Conservation (phyloP, 352 stramenopile species). For the Aphanomyces astaci region DNA sequence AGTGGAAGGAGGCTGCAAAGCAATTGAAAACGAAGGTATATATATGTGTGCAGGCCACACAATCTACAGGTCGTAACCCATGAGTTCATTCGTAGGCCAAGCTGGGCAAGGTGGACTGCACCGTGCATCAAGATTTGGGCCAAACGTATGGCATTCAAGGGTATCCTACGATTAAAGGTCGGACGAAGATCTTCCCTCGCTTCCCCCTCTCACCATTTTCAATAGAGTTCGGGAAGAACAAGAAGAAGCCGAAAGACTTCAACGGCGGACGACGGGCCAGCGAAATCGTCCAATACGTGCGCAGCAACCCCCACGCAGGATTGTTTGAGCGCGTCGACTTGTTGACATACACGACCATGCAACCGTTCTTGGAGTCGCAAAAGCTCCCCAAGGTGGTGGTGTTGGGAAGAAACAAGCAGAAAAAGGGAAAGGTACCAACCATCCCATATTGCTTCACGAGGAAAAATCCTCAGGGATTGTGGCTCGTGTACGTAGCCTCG, state of each 20-base stretch:
- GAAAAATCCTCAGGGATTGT: background rate
- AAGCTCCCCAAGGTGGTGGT: constrained; percentile 54
- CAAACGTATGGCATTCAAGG: constrained; percentile 72
- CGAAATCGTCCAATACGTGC: constrained; percentile 69
- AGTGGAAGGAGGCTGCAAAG: constrained; percentile 83
- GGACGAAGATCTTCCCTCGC: background rate
- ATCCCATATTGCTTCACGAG: too few species aligned
- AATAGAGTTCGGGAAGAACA: constrained; percentile 67
- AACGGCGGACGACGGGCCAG: constrained; percentile 46
- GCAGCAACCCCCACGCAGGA: constrained; percentile 53
- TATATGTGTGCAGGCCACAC: too few species aligned
- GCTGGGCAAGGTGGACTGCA: constrained; percentile 59
- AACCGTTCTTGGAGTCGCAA: constrained; percentile 46
- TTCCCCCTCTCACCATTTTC: background rate
- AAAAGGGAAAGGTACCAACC: constrained; percentile 26
- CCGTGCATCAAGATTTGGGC: constrained; percentile 45
- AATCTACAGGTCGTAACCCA: too few species aligned
- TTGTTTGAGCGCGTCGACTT: constrained; percentile 41
- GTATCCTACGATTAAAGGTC: constrained; percentile 75
- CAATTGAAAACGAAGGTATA: constrained; percentile 72
- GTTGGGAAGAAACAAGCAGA: constrained; percentile 48
- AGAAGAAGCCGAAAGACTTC: constrained; percentile 71
- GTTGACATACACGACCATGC: constrained; percentile 43
- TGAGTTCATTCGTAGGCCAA: constrained; percentile 41
- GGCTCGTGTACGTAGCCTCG: constrained; percentile 28